These are phyloP conservation scores for Hydnum rufescens DNA, from an alignment of 768 basidiomycete genomes.

Conservation along the genomic window DNA sequence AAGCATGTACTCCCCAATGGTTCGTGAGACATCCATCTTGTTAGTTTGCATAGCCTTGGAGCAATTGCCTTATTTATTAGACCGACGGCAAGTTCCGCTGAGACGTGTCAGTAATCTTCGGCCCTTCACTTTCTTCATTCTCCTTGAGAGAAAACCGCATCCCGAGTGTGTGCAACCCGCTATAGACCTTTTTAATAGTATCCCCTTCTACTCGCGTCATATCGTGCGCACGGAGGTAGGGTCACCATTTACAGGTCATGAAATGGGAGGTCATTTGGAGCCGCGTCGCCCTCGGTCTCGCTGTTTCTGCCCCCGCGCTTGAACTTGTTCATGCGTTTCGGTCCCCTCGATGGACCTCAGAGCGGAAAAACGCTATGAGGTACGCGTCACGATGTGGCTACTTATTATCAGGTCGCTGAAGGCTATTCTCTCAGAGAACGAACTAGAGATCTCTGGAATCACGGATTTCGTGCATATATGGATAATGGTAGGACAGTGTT, in stretches of 20 bases:
- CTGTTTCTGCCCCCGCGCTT: background rate
- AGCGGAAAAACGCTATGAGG: background rate
- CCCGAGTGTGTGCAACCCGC: background rate
- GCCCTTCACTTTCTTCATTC: background rate
- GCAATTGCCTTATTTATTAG: too few species aligned
- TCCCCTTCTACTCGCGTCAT: too few species aligned
- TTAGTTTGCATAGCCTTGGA: background rate
- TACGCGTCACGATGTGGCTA: background rate
- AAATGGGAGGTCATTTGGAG: background rate
- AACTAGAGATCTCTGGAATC: conserved; percentile 67
- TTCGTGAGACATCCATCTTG: conserved; percentile 1
- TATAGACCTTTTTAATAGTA: background rate
- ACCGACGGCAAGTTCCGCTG: background rate
- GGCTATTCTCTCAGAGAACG: conserved; percentile 25
- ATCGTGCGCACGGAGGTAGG: too few species aligned
- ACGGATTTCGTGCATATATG: conserved; percentile 85
- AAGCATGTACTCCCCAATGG: conserved; percentile 47
- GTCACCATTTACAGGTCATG: background rate
- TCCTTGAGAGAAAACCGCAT: background rate
- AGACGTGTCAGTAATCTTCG: background rate
- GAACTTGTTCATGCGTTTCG: background rate
- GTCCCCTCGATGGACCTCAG: background rate
- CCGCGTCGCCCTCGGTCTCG: background rate
- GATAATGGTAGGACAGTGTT: conserved; percentile 33
- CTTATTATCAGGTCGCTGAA: background rate